phyloP scores from a whole-genome alignment of 2,329 filamentous ascomycete species.

The Ophiocordyceps camponoti-leonardi region DNA sequence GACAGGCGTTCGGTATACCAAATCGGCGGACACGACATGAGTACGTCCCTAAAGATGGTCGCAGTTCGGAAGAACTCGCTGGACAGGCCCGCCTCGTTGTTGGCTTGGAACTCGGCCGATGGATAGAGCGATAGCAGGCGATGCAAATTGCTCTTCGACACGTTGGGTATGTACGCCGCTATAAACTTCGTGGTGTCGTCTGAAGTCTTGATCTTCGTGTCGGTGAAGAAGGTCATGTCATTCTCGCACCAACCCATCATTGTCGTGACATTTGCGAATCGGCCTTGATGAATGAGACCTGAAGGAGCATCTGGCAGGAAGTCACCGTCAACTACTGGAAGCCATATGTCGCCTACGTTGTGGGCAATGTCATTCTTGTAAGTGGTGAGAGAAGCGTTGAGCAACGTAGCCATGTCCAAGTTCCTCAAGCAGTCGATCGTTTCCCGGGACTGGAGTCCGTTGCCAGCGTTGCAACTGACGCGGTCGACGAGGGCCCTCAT shows the following conservation, averaged over 20 bases:
- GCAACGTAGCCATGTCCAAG: slow-evolving; percentile 22
- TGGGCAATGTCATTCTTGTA: slow-evolving; percentile 19
- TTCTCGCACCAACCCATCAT: slow-evolving; percentile 36
- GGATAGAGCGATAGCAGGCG: slow-evolving; percentile 33
- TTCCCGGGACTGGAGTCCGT: slow-evolving; percentile 19
- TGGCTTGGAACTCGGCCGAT: slow-evolving; percentile 21
- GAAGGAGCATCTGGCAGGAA: slow-evolving; percentile 25
- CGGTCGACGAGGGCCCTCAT: slow-evolving; percentile 23
- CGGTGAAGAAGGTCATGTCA: slow-evolving; percentile 25
- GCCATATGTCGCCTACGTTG: slow-evolving; percentile 35
- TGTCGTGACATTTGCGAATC: slow-evolving; percentile 46
- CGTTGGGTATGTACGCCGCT: slow-evolving; percentile 17
- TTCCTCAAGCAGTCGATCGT: slow-evolving; percentile 28
- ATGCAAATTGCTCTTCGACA: slow-evolving; percentile 17
- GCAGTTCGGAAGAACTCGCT: slow-evolving; percentile 31
- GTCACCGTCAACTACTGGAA: slow-evolving; percentile 25
- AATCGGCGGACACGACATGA: slow-evolving; percentile 30
- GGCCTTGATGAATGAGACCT: slow-evolving; percentile 33
- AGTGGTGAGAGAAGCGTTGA: slow-evolving; percentile 24
- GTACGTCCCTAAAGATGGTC: slow-evolving; percentile 30
- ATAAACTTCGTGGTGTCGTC: slow-evolving; percentile 22
- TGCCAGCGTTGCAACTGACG: slow-evolving; percentile 23
- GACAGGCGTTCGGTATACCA: slow-evolving; percentile 22
- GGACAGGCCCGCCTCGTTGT: slow-evolving; percentile 17
- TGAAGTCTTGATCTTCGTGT: slow-evolving; percentile 18